These are phyloP conservation scores for Beauveria bassiana DNA, from an alignment of 2,329 filamentous ascomycete genomes.

Conservation along the genomic window DNA sequence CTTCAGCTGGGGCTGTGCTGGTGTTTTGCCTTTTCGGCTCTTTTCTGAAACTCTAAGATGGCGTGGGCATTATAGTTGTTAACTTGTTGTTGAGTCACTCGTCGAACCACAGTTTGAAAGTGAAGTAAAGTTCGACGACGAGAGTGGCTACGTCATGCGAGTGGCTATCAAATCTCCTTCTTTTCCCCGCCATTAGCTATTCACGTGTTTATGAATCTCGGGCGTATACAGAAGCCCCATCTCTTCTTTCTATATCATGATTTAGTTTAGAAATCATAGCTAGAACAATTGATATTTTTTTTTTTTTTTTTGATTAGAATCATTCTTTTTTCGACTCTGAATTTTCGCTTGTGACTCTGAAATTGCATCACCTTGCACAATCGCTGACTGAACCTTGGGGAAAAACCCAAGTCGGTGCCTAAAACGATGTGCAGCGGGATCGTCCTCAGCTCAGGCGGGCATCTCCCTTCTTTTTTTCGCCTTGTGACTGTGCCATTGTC, in stretches of 20 bases:
- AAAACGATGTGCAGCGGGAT: not conserved
- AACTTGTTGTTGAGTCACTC: no score
- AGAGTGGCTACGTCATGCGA: not conserved
- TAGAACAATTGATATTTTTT: no score
- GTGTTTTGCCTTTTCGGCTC: not conserved
- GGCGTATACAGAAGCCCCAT: conserved; percentile 4
- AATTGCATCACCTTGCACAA: not conserved
- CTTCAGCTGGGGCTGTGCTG: conserved; percentile 1
- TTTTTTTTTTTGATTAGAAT: no score
- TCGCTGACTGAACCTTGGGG: not conserved
- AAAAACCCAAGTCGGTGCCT: not conserved
- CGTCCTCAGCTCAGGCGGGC: not conserved
- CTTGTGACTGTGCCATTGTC: not conserved
- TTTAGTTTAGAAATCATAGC: no score
- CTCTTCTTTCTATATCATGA: not conserved
- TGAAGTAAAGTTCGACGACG: not conserved
- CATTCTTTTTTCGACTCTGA: not conserved
- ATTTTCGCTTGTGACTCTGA: not conserved
- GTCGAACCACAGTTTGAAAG: not conserved
- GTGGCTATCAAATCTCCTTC: no score
- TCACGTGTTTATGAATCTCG: not conserved
- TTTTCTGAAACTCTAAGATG: not conserved
- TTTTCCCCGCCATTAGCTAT: no score
- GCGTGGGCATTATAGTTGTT: no score
- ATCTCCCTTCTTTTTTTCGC: not conserved